phyloP scores from a whole-genome alignment of 495 filamentous ascomycete species.

The Aspergillus baeticus region DNA sequence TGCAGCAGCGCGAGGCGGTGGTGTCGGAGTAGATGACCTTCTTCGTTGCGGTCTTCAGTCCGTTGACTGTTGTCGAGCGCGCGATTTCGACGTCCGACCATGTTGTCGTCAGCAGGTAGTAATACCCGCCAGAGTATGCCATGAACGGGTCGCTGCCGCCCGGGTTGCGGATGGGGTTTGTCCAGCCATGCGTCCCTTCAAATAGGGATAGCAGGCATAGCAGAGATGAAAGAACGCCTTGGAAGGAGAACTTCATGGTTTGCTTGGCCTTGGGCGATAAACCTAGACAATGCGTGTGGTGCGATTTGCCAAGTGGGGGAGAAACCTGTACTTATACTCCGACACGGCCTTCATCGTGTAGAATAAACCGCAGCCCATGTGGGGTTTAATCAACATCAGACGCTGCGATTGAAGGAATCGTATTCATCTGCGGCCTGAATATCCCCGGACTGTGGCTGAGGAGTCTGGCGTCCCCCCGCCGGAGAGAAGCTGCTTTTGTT shows the following conservation, averaged over 20 bases:
- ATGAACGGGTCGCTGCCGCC: conserved; percentile 42
- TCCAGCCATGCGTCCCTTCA: conserved; percentile 14
- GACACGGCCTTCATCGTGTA: too few species aligned
- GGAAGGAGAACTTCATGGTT: not conserved
- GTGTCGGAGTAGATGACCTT: conserved; percentile 45
- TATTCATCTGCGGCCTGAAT: not conserved
- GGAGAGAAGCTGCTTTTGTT: not conserved
- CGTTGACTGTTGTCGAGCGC: conserved; percentile 46
- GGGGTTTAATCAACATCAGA: not conserved
- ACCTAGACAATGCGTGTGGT: too few species aligned
- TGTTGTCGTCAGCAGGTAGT: conserved; percentile 50
- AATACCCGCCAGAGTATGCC: conserved; percentile 49
- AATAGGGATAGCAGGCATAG: not conserved
- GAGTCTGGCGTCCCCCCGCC: not conserved
- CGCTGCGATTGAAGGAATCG: not conserved
- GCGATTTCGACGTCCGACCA: conserved; percentile 52
- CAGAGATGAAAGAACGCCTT: not conserved
- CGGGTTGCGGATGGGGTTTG: conserved; percentile 32
- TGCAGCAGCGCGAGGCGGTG: conserved; percentile 39
- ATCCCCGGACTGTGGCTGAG: not conserved
- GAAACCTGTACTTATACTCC: too few species aligned
- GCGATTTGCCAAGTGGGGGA: too few species aligned
- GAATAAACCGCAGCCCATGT: not conserved
- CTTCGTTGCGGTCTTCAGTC: conserved; percentile 44
- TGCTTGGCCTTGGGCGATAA: too few species aligned